These are phyloP conservation scores for Collybiopsis luxurians DNA, from an alignment of 768 basidiomycete species.

Conservation along the genomic window DNA sequence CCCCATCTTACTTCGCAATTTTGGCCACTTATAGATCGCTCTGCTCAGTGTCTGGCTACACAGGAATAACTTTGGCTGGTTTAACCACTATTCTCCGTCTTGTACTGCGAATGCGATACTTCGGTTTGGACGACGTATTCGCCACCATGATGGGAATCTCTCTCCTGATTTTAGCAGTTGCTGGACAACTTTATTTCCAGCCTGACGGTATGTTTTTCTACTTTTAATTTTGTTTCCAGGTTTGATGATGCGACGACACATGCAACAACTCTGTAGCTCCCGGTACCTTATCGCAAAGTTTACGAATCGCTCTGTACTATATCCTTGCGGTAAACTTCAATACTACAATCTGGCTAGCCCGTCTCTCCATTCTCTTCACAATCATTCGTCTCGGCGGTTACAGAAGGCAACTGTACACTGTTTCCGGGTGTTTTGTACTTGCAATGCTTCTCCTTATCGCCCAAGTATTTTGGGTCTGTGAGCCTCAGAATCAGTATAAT, in stretches of 20 bases:
- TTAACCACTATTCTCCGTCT: background rate
- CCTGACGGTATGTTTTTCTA: background rate
- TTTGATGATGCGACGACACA: background rate
- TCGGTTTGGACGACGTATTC: slow-evolving; percentile 4
- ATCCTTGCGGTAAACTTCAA: slow-evolving; percentile 1
- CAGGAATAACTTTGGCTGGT: background rate
- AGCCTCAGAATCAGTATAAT: background rate
- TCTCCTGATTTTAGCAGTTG: background rate
- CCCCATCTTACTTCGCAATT: background rate
- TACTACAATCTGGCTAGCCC: background rate
- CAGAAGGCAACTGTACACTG: background rate
- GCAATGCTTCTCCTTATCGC: background rate
- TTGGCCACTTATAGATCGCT: background rate
- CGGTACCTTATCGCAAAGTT: background rate
- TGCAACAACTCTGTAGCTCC: background rate
- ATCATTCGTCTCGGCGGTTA: slow-evolving; percentile 4
- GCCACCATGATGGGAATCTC: background rate
- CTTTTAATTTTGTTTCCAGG: background rate
- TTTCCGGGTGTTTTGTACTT: background rate
- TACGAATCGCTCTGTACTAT: background rate
- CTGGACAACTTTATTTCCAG: background rate
- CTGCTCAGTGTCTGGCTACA: background rate
- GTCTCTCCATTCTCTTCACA: background rate
- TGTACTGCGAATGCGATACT: background rate
- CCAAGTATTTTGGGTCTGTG: slow-evolving; percentile 6